phyloP scores from a whole-genome alignment of 1,139 yeast genomes.

The Starmera stellimalicola region DNA sequence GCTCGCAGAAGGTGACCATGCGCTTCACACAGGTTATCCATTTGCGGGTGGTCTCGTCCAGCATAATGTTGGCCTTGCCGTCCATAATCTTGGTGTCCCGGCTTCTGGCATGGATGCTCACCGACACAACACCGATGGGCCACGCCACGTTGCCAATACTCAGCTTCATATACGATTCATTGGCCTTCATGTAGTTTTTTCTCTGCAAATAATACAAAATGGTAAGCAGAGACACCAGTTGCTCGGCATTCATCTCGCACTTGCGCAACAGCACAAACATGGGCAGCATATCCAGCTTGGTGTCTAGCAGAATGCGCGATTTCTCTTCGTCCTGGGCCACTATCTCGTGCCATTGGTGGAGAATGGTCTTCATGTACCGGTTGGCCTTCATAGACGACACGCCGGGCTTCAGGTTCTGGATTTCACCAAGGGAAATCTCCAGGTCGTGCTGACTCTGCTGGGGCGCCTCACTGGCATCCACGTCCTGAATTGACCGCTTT shows the following conservation, averaged over 20 bases:
- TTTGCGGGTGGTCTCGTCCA: slow-evolving; percentile 61
- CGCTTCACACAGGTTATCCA: slow-evolving; percentile 77
- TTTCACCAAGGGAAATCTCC: slow-evolving; percentile 9
- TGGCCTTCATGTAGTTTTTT: slow-evolving; percentile 44
- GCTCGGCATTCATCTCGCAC: slow-evolving; percentile 31
- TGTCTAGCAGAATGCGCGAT: slow-evolving; percentile 32
- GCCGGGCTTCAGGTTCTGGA: slow-evolving; percentile 6
- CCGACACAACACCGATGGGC: slow-evolving; percentile 81
- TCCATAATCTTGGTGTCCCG: slow-evolving; percentile 39
- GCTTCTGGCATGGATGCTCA: slow-evolving; percentile 72
- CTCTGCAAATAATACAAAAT: slow-evolving; percentile 52
- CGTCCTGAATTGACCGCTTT: neutral
- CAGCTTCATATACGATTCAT: slow-evolving; percentile 62
- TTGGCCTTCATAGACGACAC: slow-evolving; percentile 34
- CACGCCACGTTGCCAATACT: slow-evolving; percentile 87
- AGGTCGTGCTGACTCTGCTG: slow-evolving; percentile 19
- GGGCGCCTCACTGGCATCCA: slow-evolving; percentile 2
- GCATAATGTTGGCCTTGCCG: slow-evolving; percentile 60
- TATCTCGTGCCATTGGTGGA: slow-evolving; percentile 35
- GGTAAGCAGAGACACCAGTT: slow-evolving; percentile 51
- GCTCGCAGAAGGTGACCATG: slow-evolving; percentile 48
- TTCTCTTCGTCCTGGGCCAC: slow-evolving; percentile 6
- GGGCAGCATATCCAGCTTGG: slow-evolving; percentile 52
- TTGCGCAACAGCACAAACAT: slow-evolving; percentile 51
- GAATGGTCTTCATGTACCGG: slow-evolving; percentile 36